Percentiles rank a stretch among this genome's conserved stretches.
These are phyloP conservation scores for Aurinia saxatilis DNA, from an alignment of 345 rosid species.

Conservation along the genomic window DNA sequence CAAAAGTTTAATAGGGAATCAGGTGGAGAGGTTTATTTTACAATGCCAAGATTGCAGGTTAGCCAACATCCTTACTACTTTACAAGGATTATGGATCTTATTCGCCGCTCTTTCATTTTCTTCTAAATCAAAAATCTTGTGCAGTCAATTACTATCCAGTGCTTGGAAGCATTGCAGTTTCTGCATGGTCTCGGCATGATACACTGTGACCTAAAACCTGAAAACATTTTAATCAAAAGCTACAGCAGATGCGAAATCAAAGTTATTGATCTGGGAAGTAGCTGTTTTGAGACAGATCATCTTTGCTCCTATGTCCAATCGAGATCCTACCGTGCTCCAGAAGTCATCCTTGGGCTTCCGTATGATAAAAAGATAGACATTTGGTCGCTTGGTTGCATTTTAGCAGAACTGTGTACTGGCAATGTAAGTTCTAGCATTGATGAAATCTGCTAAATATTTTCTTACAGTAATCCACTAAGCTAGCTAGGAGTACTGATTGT, in stretches of 20 bases:
- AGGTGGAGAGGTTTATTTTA: constrained; percentile 98
- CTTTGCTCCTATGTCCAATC: constrained; percentile 97
- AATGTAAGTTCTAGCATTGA: constrained; percentile 53
- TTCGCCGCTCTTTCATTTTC: constrained; percentile 20
- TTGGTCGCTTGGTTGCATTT: constrained; percentile 98
- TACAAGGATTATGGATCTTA: constrained; percentile 7
- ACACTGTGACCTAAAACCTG: constrained; percentile 94
- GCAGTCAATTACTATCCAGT: constrained; percentile 94
- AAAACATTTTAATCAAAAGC: constrained; percentile 90
- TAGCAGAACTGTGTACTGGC: constrained; percentile 95
- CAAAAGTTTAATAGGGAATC: constrained; percentile 97
- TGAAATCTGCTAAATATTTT: not conserved
- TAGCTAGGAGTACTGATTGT: not conserved
- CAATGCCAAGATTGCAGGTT: constrained; percentile 99
- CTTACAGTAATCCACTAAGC: not conserved
- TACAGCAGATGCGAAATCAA: constrained; percentile 96
- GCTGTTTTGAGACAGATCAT: constrained; percentile 98
- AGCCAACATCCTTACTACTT: constrained; percentile 17
- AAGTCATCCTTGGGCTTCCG: constrained; percentile 87
- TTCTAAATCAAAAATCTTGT: constrained; percentile 20
- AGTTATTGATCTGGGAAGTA: constrained; percentile 98
- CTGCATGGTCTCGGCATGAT: constrained; percentile 93
- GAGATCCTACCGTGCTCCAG: constrained; percentile 98
- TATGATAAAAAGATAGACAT: constrained; percentile 91
- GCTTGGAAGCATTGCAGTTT: constrained; percentile 88